phyloP scores from a whole-genome alignment of 768 basidiomycete species.

The Lanmaoa pseudosensibilis region DNA sequence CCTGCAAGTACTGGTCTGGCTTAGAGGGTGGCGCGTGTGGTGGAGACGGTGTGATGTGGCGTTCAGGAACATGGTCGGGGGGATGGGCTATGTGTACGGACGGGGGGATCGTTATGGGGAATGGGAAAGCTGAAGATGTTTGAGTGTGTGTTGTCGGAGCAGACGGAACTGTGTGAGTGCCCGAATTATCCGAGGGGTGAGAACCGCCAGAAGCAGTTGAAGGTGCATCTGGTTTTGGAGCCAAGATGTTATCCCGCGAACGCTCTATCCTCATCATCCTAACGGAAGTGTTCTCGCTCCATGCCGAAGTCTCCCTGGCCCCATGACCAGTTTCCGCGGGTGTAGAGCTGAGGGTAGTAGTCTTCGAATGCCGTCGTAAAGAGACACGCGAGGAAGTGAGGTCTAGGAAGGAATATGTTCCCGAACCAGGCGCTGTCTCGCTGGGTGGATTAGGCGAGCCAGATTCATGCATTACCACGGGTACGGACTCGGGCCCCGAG shows the following conservation, averaged over 20 bases:
- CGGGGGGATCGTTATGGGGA: slow-evolving; percentile 46
- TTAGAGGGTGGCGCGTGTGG: slow-evolving; percentile 11
- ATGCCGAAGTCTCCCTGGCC: slow-evolving; percentile 3
- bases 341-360: slow-evolving; percentile 27
- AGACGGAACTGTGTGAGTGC: slow-evolving; percentile 16
- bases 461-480: slow-evolving; percentile 31
- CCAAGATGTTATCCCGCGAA: slow-evolving; percentile 13
- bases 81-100: slow-evolving; percentile 36
- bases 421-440: slow-evolving; percentile 27
- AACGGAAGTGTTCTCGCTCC: slow-evolving; percentile 22
- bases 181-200: slow-evolving; percentile 28
- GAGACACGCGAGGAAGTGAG: slow-evolving; percentile 30
- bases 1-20: slow-evolving; percentile 30
- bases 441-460: slow-evolving; percentile 17
- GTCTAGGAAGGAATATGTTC: slow-evolving; percentile 36
- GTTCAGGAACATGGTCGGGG: slow-evolving; percentile 16
- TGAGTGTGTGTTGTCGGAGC: slow-evolving; percentile 25
- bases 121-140: slow-evolving; percentile 39
- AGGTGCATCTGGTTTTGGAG: slow-evolving; percentile 32
- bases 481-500: slow-evolving; percentile 32
- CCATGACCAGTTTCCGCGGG: slow-evolving; percentile 30
- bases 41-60: slow-evolving; percentile 18
- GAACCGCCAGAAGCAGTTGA: slow-evolving; percentile 34
- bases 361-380: slow-evolving; percentile 25
- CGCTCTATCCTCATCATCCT: slow-evolving; percentile 20